Conservation (phyloP, 805 yeast species). For the Wickerhamiella siamensis region DNA sequence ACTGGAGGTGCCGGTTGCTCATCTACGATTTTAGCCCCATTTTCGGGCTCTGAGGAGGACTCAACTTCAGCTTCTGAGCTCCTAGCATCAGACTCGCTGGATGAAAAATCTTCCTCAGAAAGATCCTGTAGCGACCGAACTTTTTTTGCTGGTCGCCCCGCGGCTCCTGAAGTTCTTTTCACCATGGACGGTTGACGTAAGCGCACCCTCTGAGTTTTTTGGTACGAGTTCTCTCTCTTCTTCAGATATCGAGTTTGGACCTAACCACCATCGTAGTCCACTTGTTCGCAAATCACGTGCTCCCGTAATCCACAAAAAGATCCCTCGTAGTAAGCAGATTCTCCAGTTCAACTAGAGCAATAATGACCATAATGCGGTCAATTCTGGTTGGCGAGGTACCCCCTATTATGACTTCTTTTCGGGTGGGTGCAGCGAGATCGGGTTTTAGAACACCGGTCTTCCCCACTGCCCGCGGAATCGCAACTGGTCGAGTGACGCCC, state of each 20-base stretch:
- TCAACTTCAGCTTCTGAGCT: not conserved
- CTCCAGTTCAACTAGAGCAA: not conserved
- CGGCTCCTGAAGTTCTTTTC: not conserved
- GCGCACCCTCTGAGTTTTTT: not conserved
- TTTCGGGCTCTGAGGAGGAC: not conserved
- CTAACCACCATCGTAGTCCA: too few relatives aligned
- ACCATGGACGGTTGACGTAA: not conserved
- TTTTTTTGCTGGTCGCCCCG: not conserved
- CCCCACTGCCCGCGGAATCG: not conserved
- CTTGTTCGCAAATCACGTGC: not conserved
- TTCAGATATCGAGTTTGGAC: too few relatives aligned
- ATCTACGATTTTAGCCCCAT: slow-evolving; percentile 4
- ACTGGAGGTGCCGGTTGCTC: not conserved
- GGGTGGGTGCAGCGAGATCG: not conserved
- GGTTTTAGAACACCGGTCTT: not conserved
- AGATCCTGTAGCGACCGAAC: not conserved
- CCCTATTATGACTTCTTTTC: not conserved
- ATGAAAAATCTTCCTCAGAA: not conserved
- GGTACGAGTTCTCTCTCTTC: too few relatives aligned
- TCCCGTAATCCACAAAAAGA: not conserved
- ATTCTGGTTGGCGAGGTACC: not conserved
- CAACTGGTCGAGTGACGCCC: not conserved
- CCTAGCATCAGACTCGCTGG: not conserved
- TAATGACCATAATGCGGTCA: not conserved
- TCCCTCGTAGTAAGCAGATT: not conserved